Evolutionary conservation across 352 stramenopile genomes (phyloP), one percentile per base, ranked within the genome.

Genomic region (Globisporangium cederbergense): DNA sequence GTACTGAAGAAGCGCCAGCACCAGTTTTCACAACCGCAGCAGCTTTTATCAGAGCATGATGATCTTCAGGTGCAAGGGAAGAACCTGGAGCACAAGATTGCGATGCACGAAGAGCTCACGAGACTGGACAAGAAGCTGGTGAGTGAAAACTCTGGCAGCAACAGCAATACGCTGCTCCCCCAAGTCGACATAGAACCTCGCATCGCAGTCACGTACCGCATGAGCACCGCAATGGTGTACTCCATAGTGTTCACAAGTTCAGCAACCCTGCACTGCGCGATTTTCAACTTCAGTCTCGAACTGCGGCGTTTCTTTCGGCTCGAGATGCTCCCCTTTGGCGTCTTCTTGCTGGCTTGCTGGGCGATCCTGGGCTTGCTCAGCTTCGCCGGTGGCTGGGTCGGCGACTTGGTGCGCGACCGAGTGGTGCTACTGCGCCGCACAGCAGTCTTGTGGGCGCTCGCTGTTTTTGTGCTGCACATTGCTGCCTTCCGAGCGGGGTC

Each of bases 241-340:
- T 52, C 67, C 20, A 52, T 85, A n/a, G 52, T 87, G 32, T 89
- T 90, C 55, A 60, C 73, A 22, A 92, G 78, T 64, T 79, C 78
- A 0, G 73, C 78, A 52, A 74, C 77, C 51, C 58, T 90, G 10
- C 83, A 92, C 56, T 90, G 76, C 45, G 76, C 76, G 36, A 71
- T 88, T 42, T 88, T 90, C 67, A 87, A 84, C 60, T 82, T 89
- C 45, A 85, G 73, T 58, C 64, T 73, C 18, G 77, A 78, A 16
- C 20, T 92, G 13, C 77, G 79, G 3, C 72, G 68, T 36, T 74
- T 80, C 8, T 73, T 90, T 34, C 60, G 38, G 10, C 68, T 91
- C 45, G 76, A 92, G 3, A 54, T 59, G 34, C 66, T 81, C 8
- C 80, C 83, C 14, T 77, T 92, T 18, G 79, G 83, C 2, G 53